Percentiles rank a stretch among this genome's conserved stretches.
Conservation (phyloP, 2,329 filamentous ascomycete species). For the Aspergillus alliaceus region DNA sequence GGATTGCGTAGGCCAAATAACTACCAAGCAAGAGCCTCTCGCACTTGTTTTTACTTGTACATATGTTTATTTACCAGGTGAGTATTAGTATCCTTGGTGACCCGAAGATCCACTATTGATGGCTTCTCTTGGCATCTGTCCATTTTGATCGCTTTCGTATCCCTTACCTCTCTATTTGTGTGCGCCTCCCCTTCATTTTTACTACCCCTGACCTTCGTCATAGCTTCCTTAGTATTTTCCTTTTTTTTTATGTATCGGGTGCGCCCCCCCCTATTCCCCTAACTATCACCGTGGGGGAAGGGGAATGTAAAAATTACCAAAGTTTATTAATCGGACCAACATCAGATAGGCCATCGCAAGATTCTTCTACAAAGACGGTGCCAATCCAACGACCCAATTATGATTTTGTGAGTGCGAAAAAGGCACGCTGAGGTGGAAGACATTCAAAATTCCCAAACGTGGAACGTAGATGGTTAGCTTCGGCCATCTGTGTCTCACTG, state of each 20-base stretch:
- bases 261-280: not conserved
- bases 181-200: too few relatives aligned
- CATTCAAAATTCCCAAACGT: not conserved
- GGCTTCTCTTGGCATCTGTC: not conserved
- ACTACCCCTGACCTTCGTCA: too few relatives aligned
- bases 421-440: not conserved
- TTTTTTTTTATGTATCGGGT: not conserved
- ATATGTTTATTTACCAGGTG: not conserved
- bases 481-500: not conserved
- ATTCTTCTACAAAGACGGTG: not conserved
- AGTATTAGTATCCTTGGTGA: not conserved
- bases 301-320: not conserved
- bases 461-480: not conserved
- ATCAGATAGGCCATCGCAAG: not conserved
- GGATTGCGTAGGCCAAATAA: conserved; percentile 10
- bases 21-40: conserved; percentile 14
- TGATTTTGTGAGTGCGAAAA: not conserved
- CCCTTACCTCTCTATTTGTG: not conserved
- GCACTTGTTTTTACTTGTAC: not conserved
- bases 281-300: not conserved
- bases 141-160: not conserved
- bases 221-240: not conserved
- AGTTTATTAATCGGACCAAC: not conserved
- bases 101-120: not conserved
- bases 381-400: not conserved